Percentiles rank a stretch among this genome's conserved stretches.
Conservation (phyloP, 768 basidiomycete species). For the Krasilnikovozyma curviuscula region DNA sequence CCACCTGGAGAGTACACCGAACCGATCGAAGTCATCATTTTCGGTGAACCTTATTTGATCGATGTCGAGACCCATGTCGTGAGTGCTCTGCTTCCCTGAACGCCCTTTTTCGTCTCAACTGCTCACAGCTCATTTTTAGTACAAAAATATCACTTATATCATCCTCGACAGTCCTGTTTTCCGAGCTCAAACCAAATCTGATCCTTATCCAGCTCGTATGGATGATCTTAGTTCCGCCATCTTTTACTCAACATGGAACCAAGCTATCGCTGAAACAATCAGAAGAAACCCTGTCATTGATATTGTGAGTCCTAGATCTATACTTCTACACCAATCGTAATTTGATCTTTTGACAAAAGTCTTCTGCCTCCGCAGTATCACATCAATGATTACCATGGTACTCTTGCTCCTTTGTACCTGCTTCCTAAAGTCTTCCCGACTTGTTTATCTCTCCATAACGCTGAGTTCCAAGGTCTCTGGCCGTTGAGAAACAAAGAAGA, state of each 20-base stretch:
- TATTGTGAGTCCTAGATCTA: conserved; percentile 28
- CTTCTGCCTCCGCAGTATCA: conserved; percentile 1
- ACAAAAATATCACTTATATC: conserved; percentile 69
- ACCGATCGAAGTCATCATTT: conserved; percentile 89
- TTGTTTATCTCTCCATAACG: conserved; percentile 85
- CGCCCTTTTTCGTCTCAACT: conserved; percentile 30
- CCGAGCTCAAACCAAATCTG: conserved; percentile 90
- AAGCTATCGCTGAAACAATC: conserved; percentile 81
- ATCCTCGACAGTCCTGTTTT: conserved; percentile 88
- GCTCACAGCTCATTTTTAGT: not conserved
- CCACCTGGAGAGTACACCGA: conserved; percentile 77
- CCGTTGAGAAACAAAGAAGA: conserved; percentile 14
- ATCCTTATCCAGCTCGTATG: conserved; percentile 92
- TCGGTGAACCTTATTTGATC: conserved; percentile 84
- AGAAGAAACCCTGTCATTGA: conserved; percentile 70
- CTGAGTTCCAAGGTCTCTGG: conserved; percentile 95
- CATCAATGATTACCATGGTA: conserved; percentile 57
- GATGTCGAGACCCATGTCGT: conserved; percentile 68
- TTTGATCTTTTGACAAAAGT: not conserved
- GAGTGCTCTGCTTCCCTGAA: not conserved
- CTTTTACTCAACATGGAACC: conserved; percentile 97
- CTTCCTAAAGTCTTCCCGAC: conserved; percentile 75
- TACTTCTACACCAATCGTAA: not conserved
- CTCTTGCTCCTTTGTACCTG: conserved; percentile 73
- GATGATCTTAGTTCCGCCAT: conserved; percentile 89